Evolutionary conservation across 2,329 filamentous ascomycete species (phyloP).

Genomic region (Venturia carpophila): DNA sequence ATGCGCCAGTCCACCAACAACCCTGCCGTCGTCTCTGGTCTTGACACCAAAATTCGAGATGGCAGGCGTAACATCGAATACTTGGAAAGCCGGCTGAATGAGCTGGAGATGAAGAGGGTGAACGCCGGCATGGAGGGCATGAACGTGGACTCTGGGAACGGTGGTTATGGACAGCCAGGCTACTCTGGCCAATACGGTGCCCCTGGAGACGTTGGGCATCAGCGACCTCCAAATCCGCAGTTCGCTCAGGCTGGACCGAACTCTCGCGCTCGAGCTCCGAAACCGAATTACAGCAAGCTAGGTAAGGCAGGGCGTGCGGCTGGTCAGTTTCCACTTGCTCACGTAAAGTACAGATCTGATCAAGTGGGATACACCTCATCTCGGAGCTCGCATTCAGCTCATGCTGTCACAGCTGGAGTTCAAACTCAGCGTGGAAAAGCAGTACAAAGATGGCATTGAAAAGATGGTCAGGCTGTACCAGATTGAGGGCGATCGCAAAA

Average conservation of each 20-base stretch:
- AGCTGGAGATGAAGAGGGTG: slow-evolving; percentile 75
- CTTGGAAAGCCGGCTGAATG: slow-evolving; percentile 83
- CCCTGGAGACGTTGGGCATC: slow-evolving; percentile 9
- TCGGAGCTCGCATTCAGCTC: slow-evolving; percentile 94
- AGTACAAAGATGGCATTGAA: slow-evolving; percentile 97
- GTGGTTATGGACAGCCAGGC: slow-evolving; percentile 21
- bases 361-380: slow-evolving; percentile 93
- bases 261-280: slow-evolving; percentile 59
- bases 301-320: slow-evolving; percentile 48
- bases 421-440: slow-evolving; percentile 96
- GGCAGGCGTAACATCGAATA: slow-evolving; percentile 90
- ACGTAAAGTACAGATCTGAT: slow-evolving; percentile 64
- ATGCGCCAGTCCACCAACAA: slow-evolving; percentile 97
- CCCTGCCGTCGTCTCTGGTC: slow-evolving; percentile 76
- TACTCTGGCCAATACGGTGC: slow-evolving; percentile 57
- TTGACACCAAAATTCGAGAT: slow-evolving; percentile 92
- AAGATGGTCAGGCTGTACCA: slow-evolving; percentile 98
- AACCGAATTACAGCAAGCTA: slow-evolving; percentile 92
- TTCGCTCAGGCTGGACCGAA: slow-evolving; percentile 66
- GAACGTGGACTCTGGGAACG: slow-evolving; percentile 49
- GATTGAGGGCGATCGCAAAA: slow-evolving; percentile 95
- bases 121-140: slow-evolving; percentile 60
- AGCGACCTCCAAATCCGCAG: slow-evolving; percentile 70
- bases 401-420: slow-evolving; percentile 99
- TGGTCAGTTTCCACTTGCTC: not conserved